Evolutionary conservation across 2,329 filamentous ascomycete genomes (phyloP).

Genomic region (Claviceps sp.): DNA sequence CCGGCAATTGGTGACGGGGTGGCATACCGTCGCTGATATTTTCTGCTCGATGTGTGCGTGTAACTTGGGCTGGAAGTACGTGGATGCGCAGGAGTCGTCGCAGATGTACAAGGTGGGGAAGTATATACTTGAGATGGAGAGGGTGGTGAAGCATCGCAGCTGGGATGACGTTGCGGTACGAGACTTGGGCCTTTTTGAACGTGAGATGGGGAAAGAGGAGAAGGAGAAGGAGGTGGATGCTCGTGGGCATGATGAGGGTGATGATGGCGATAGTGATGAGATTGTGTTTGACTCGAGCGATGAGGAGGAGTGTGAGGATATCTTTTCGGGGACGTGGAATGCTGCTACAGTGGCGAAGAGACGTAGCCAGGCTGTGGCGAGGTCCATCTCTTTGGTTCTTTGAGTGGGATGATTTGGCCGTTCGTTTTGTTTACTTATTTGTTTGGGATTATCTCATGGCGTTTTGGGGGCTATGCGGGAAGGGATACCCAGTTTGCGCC

Average conservation of each 20-base stretch:
- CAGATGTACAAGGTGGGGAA: constrained; percentile 59
- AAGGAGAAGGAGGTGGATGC: background rate
- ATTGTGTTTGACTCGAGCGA: constrained; percentile 49
- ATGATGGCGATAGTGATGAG: constrained; percentile 12
- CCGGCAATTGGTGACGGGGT: constrained; percentile 46
- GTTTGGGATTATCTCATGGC: background rate
- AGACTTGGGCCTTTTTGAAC: constrained; percentile 3
- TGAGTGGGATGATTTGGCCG: background rate
- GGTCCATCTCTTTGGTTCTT: constrained; percentile 2
- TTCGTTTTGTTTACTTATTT: background rate
- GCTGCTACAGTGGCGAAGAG: constrained; percentile 35
- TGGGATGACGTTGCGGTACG: constrained; percentile 31
- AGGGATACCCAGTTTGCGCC: too few relatives aligned
- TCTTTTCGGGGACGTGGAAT: constrained; percentile 51
- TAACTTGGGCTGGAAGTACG: constrained; percentile 55
- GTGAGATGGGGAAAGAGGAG: constrained; percentile 2
- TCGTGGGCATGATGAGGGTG: background rate
- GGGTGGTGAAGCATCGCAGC: constrained; percentile 35
- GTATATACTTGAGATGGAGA: constrained; percentile 50
- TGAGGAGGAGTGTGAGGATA: constrained; percentile 53
- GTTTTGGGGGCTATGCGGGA: too few relatives aligned
- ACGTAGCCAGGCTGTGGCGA: constrained; percentile 24
- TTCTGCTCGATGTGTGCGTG: constrained; percentile 40
- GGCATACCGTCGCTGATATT: constrained; percentile 52
- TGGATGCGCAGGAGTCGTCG: constrained; percentile 43